phyloP scores from a whole-genome alignment of 2,329 filamentous ascomycete genomes.

The Calonectria pseudoreteaudii region DNA sequence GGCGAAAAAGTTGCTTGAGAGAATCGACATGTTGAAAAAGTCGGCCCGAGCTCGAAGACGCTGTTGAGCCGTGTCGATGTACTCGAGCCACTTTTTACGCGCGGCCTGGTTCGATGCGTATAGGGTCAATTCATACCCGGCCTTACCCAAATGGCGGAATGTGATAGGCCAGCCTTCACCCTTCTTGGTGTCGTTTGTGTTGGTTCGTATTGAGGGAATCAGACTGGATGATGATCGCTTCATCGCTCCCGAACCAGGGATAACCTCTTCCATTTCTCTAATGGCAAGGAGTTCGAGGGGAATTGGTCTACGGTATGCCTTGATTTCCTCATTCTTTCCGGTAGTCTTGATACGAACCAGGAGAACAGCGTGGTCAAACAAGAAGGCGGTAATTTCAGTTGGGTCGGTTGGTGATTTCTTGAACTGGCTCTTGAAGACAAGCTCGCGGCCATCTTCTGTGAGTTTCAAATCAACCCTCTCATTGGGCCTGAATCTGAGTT shows the following conservation, averaged over 20 bases:
- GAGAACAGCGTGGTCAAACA: conserved; percentile 96
- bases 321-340: conserved; percentile 93
- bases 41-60: conserved; percentile 87
- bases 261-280: conserved; percentile 96
- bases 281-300: conserved; percentile 94
- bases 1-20: conserved; percentile 71
- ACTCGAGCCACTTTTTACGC: conserved; percentile 96
- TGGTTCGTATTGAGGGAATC: conserved; percentile 67
- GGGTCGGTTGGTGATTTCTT: conserved; percentile 93
- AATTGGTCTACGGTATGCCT: conserved; percentile 94
- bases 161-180: conserved; percentile 91
- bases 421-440: conserved; percentile 93
- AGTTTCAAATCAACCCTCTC: conserved; percentile 95
- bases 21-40: conserved; percentile 82
- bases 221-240: conserved; percentile 92
- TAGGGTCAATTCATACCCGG: conserved; percentile 91
- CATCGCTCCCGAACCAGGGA: conserved; percentile 81
- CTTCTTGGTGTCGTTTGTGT: conserved; percentile 66
- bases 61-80: conserved; percentile 91
- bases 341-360: conserved; percentile 91
- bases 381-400: conserved; percentile 90
- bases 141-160: conserved; percentile 95
- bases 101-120: conserved; percentile 88
- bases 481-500: conserved; percentile 89
- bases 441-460: conserved; percentile 90